phyloP scores from a whole-genome alignment of 2,329 filamentous ascomycete species.

The Phyllosticta ampelicida region DNA sequence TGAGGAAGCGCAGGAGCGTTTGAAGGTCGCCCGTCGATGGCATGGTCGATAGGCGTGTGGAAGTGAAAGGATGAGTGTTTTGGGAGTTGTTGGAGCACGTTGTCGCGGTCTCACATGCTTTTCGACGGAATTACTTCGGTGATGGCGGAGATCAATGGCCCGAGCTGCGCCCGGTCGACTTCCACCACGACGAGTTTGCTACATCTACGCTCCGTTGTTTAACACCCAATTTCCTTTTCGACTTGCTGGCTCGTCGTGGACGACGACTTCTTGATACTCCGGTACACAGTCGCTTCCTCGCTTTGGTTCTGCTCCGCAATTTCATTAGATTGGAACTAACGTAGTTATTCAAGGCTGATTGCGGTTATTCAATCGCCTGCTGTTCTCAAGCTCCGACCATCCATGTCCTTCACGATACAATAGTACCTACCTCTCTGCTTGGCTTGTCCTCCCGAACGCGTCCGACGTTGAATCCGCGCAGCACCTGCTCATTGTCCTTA shows the following conservation, averaged over 20 bases:
- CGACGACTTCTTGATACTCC: too few species aligned
- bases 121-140: neutral
- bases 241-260: too few species aligned
- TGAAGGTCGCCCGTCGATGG: constrained; percentile 31
- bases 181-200: too few species aligned
- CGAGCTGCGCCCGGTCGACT: too few species aligned
- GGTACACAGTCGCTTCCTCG: too few species aligned
- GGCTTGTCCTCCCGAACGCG: neutral
- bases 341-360: too few species aligned
- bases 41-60: constrained; percentile 15
- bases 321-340: too few species aligned
- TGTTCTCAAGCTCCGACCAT: too few species aligned
- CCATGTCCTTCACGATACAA: neutral
- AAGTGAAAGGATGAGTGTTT: neutral
- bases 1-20: constrained; percentile 45
- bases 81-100: neutral
- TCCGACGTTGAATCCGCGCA: neutral
- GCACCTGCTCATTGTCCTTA: neutral
- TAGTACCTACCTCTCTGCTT: neutral
- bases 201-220: neutral
- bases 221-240: too few species aligned
- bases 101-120: neutral
- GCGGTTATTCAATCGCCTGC: too few species aligned
- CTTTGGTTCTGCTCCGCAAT: too few species aligned
- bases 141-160: neutral